Base-by-base conservation (phyloP, 805 yeast species). In the Metschnikowia borealis region DNA sequence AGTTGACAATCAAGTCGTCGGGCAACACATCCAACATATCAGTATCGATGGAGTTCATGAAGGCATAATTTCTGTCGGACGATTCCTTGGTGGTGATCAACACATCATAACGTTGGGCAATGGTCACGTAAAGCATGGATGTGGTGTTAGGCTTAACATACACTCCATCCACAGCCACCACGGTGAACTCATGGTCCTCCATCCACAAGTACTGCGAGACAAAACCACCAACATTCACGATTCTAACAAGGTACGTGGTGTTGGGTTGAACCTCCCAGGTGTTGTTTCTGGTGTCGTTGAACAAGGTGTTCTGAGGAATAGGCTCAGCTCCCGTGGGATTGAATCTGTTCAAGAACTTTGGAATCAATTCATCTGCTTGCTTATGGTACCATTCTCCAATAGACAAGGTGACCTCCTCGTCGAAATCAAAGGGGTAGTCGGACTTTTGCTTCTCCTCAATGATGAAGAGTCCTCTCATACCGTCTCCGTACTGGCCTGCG, bases 321-420 rank as follows among this genome's bases (percentile, higher is more conserved):
- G 99, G 99, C 73, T 94, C 99, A 40, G 98, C 97, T 63, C 99
- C 99, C 8, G 97, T 89, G 52, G 99, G 99, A 70, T 94, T 94
- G 74, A 77, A 83, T 54, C 84, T 66, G 57, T 72, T 80, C 74
- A 90, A 64, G 73, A 94, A 91, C 35, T 60, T 51, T 15, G 77
- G 71, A n/a, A 55, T 70, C 57, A 86, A 73, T 36, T 68, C 80
- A 23, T 73, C 72, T 32, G 84, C 75, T 46, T 68, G 66, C 42
- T 77, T 77, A 66, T 89, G 96, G 73, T 94, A 94, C 96, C 97
- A 91, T 62, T 94, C 99, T 44, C 86, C 74, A 39, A 94, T 59
- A 7, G 87, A 71, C 53, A 92, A 63, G 14, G 79, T 67, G 18
- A 82, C 74, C 61, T 91, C 97, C 66, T 88, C 94, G 64, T 89